Evolutionary conservation across 192 early-diverging fungal genomes (phyloP).

Genomic region (Dissophora globulifera): DNA sequence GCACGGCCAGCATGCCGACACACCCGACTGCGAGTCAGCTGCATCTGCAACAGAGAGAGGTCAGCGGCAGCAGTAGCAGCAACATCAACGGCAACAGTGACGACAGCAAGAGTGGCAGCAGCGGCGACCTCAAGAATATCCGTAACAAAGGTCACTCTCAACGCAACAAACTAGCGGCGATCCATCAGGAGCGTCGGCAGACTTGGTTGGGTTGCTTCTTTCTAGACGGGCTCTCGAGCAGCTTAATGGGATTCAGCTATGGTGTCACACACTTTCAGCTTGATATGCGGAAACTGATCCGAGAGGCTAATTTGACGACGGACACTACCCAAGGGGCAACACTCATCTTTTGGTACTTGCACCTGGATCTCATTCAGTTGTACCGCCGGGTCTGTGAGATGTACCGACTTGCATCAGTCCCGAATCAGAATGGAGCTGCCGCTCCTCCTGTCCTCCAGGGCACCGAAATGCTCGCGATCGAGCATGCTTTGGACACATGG

Average conservation of each 20-base stretch:
- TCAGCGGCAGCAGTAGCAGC: not conserved
- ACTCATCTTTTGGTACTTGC: conserved; percentile 41
- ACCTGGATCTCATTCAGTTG: conserved; percentile 29
- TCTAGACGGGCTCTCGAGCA: conserved; percentile 30
- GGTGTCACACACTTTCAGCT: conserved; percentile 6
- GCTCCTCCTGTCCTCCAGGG: conserved; percentile 3
- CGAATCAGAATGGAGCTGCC: not conserved
- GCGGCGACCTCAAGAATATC: not conserved
- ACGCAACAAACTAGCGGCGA: not conserved
- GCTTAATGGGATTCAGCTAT: conserved; percentile 13
- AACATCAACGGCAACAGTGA: too few species aligned
- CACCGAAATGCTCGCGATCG: conserved; percentile 20
- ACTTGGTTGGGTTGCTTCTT: conserved; percentile 39
- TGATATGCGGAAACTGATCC: conserved; percentile 28
- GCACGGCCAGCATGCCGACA: not conserved
- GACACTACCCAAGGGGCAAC: conserved; percentile 25
- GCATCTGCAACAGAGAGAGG: too few species aligned
- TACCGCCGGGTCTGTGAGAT: conserved; percentile 35
- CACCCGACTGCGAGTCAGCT: not conserved
- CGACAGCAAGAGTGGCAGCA: too few species aligned
- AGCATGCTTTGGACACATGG: conserved; percentile 25
- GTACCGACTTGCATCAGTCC: conserved; percentile 6
- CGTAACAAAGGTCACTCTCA: not conserved
- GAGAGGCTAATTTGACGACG: conserved; percentile 11
- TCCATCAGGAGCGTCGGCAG: conserved; percentile 30